Evolutionary conservation across 176 grass and related monocot species (phyloP).

Genomic region (Musa troglodytarum): DNA sequence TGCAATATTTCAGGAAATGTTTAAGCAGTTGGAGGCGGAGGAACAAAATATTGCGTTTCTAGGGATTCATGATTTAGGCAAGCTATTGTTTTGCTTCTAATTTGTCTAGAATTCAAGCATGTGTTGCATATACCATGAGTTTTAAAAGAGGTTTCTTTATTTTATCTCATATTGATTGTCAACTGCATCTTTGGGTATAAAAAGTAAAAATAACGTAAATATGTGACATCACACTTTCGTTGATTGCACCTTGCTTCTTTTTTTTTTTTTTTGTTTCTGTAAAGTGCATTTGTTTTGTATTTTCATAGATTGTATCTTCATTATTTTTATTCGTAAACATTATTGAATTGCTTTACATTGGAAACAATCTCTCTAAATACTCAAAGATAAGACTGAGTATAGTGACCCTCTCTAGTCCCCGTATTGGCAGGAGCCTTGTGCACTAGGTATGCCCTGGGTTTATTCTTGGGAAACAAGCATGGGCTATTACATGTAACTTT

Average conservation of each 20-base stretch:
- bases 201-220: neutral
- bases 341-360: neutral
- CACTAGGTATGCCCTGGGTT: neutral
- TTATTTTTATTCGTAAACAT: neutral
- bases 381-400: too few relatives aligned
- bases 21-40: conserved; percentile 27
- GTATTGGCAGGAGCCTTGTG: too few relatives aligned
- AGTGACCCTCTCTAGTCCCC: too few relatives aligned
- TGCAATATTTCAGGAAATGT: conserved; percentile 20
- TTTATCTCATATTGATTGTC: neutral
- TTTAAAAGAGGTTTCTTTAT: neutral
- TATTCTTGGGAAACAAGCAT: neutral
- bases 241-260: neutral
- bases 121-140: neutral
- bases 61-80: conserved; percentile 30
- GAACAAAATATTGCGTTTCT: conserved; percentile 12
- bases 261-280: neutral
- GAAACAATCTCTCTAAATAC: too few relatives aligned
- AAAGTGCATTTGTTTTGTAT: neutral
- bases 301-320: neutral
- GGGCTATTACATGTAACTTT: neutral
- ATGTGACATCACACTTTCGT: neutral
- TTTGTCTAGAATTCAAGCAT: neutral
- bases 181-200: neutral
- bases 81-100: conserved; percentile 7